Conservation (phyloP, 1,139 yeast genomes). For the Yamadazyma aaseri region DNA sequence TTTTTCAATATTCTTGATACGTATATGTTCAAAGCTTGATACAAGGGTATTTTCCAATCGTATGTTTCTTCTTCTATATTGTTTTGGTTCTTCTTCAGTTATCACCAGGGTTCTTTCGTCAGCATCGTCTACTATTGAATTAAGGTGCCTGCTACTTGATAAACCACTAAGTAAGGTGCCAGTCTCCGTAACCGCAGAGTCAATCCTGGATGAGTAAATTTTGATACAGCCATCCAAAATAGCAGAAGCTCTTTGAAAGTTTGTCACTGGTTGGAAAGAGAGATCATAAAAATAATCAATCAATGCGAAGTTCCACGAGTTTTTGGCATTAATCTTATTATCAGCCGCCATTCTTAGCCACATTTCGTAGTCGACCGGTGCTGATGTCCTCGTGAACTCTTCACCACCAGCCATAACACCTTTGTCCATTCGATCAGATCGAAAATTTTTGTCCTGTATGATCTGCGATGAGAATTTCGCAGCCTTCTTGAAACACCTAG, state of each 20-base stretch:
- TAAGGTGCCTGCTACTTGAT: constrained; percentile 26
- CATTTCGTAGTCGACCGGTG: constrained; percentile 60
- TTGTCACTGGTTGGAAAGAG: constrained; percentile 45
- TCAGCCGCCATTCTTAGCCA: constrained; percentile 89
- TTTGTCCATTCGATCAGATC: constrained; percentile 2
- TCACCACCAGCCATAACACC: background rate
- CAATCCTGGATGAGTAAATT: constrained; percentile 61
- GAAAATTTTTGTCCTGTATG: constrained; percentile 1
- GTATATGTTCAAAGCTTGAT: constrained; percentile 58
- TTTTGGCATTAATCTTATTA: constrained; percentile 67
- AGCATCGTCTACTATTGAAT: constrained; percentile 10
- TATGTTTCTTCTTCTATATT: constrained; percentile 32
- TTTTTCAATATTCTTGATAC: constrained; percentile 68
- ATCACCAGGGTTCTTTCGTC: constrained; percentile 18
- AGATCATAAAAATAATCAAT: constrained; percentile 74
- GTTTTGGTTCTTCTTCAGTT: constrained; percentile 11
- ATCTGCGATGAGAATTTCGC: constrained; percentile 6
- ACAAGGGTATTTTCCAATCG: constrained; percentile 43
- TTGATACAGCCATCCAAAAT: constrained; percentile 42
- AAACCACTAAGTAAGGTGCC: constrained; percentile 81
- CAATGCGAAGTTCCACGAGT: constrained; percentile 73
- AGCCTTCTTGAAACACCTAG: constrained; percentile 1
- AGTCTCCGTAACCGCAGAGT: constrained; percentile 88
- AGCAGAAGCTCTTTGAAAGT: constrained; percentile 42
- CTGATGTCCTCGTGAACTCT: background rate